Conservation (phyloP, 352 stramenopile genomes). For the Phytophthora melonis region DNA sequence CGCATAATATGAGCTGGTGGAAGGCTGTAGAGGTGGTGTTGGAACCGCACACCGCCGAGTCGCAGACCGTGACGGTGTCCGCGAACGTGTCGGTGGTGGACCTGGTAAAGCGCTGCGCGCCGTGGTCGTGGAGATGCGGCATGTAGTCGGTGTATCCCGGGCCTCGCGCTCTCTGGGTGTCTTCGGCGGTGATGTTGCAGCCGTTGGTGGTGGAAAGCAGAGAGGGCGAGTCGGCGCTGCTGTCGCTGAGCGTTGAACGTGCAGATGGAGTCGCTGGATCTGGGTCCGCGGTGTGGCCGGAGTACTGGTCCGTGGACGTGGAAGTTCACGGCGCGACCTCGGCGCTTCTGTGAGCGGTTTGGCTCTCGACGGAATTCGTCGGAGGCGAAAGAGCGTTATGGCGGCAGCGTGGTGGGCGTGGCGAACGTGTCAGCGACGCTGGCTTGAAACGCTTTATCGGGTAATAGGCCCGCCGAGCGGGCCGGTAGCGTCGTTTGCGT, state of each 20-base stretch:
- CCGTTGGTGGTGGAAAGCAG: conserved; percentile 9
- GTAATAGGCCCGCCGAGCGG: not conserved
- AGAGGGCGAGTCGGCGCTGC: conserved; percentile 10
- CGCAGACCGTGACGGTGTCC: conserved; percentile 34
- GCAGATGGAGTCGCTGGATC: conserved; percentile 9
- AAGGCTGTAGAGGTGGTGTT: conserved; percentile 34
- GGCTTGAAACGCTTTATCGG: not conserved
- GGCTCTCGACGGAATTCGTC: not conserved
- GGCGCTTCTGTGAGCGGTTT: not conserved
- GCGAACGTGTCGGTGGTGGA: conserved; percentile 51
- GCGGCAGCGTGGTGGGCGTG: conserved; percentile 10
- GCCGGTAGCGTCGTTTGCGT: conserved; percentile 4
- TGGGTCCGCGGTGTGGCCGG: conserved; percentile 9
- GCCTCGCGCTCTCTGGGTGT: conserved; percentile 4
- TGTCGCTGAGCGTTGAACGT: conserved; percentile 16
- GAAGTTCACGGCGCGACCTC: conserved; percentile 7
- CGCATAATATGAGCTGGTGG: conserved; percentile 29
- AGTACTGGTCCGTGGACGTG: conserved; percentile 21
- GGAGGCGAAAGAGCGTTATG: not conserved
- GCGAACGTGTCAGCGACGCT: conserved; percentile 13
- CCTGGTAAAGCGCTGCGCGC: conserved; percentile 20
- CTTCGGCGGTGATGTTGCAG: conserved; percentile 3
- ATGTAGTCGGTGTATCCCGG: conserved; percentile 17
- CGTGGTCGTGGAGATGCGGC: conserved; percentile 41
- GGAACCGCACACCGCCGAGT: conserved; percentile 33